Evolutionary conservation across 371 early-diverging fungal genomes (phyloP).

Genomic region (Syncephalastrum racemosum): DNA sequence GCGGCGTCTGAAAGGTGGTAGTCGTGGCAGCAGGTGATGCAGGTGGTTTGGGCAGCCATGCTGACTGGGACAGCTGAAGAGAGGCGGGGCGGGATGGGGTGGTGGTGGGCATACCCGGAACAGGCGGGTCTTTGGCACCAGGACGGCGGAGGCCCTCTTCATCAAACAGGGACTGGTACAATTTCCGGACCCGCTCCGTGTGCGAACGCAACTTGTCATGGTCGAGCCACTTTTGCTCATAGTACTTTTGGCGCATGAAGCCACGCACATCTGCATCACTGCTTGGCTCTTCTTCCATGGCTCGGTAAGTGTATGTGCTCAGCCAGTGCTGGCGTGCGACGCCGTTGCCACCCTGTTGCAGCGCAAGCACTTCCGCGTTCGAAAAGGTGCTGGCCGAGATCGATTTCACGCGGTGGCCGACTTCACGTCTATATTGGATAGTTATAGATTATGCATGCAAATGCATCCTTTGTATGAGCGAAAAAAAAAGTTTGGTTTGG

Average conservation of each 20-base stretch:
- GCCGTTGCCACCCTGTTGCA: slow-evolving; percentile 64
- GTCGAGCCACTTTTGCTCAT: slow-evolving; percentile 48
- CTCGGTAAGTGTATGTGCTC: slow-evolving; percentile 17
- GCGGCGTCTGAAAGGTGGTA: not conserved
- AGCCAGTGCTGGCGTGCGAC: slow-evolving; percentile 41
- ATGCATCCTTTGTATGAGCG: slow-evolving; percentile 1
- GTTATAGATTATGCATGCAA: not conserved
- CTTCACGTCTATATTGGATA: slow-evolving; percentile 53
- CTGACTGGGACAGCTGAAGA: slow-evolving; percentile 9
- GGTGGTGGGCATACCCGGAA: slow-evolving; percentile 6
- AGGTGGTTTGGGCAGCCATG: slow-evolving; percentile 10
- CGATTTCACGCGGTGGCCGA: slow-evolving; percentile 70
- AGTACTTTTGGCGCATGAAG: slow-evolving; percentile 50
- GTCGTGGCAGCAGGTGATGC: not conserved
- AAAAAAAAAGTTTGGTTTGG: not conserved
- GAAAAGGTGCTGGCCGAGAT: slow-evolving; percentile 67
- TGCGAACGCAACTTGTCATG: slow-evolving; percentile 22
- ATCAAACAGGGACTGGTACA: not conserved
- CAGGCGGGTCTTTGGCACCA: slow-evolving; percentile 14
- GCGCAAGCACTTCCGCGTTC: slow-evolving; percentile 52
- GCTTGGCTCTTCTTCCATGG: slow-evolving; percentile 32
- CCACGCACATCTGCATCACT: slow-evolving; percentile 38
- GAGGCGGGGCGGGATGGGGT: slow-evolving; percentile 7
- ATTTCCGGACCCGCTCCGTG: slow-evolving; percentile 23
- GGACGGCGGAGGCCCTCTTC: slow-evolving; percentile 16